Evolutionary conservation across 768 basidiomycete genomes (phyloP).

Genomic region (Termitomyces sp.): DNA sequence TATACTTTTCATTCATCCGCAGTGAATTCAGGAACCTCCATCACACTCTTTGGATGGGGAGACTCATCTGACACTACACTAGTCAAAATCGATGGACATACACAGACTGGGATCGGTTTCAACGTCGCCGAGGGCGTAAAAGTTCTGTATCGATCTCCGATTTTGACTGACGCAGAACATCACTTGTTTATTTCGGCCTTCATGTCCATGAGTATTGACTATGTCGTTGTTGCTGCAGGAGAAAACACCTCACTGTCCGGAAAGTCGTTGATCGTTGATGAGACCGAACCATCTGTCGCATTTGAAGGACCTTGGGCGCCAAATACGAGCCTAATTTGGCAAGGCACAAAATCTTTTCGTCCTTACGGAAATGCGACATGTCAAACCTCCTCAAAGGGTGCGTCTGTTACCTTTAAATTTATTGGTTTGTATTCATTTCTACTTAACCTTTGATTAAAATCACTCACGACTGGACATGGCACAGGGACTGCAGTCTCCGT

Average conservation of each 20-base stretch:
- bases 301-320: neutral
- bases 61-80: neutral
- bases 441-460: too few relatives aligned
- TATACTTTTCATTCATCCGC: too few relatives aligned
- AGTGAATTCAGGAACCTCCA: neutral
- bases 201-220: neutral
- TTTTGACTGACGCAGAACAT: neutral
- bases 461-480: neutral
- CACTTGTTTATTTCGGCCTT: neutral
- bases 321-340: neutral
- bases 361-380: neutral
- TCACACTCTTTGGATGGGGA: neutral
- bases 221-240: neutral
- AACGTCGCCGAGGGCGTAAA: neutral
- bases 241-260: neutral
- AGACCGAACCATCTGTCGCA: neutral
- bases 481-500: conserved; percentile 4
- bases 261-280: conserved; percentile 1
- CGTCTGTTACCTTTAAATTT: neutral
- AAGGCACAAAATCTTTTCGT: neutral
- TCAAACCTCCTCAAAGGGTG: too few relatives aligned
- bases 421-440: neutral
- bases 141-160: neutral
- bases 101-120: neutral
- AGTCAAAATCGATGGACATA: neutral